A percentile compares a stretch with the other conserved stretches of the same genome.
These are phyloP conservation scores for Colletotrichum nymphaeae DNA, from an alignment of 2,329 filamentous ascomycete species.

Conservation along the genomic window DNA sequence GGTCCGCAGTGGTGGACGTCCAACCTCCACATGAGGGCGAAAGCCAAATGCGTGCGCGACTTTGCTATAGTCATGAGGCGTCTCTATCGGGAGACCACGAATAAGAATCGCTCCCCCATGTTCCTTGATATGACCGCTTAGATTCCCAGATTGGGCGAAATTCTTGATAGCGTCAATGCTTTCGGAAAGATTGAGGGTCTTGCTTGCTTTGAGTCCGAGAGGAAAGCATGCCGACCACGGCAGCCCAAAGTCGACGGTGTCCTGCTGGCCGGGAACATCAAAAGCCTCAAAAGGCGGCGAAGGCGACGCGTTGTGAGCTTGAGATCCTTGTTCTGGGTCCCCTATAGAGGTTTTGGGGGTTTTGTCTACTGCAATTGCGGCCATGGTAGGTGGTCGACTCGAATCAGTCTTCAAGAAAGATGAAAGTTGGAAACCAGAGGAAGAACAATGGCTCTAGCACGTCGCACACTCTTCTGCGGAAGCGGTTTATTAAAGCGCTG, in stretches of 20 bases:
- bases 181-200: conserved; percentile 14
- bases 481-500: not conserved
- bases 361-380: not conserved
- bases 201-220: conserved; percentile 36
- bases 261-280: conserved; percentile 39
- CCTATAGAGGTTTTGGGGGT: not conserved
- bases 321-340: not conserved
- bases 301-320: too few species aligned
- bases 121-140: conserved; percentile 39
- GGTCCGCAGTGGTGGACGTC: conserved; percentile 46
- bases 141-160: conserved; percentile 40
- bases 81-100: conserved; percentile 45
- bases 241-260: conserved; percentile 38
- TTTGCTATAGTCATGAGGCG: conserved; percentile 46
- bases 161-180: conserved; percentile 35
- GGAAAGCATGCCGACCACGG: conserved; percentile 40
- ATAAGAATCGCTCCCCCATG: conserved; percentile 49
- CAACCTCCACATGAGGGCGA: conserved; percentile 47
- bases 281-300: conserved; percentile 30
- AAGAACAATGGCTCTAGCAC: too few species aligned
- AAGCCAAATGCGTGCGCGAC: conserved; percentile 50
- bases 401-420: not conserved
- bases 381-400: not conserved
- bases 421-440: not conserved
- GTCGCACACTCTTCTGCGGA: too few species aligned